These are phyloP conservation scores for Xylaria sp. DNA, from an alignment of 2,329 filamentous ascomycete species.

Conservation along the genomic window DNA sequence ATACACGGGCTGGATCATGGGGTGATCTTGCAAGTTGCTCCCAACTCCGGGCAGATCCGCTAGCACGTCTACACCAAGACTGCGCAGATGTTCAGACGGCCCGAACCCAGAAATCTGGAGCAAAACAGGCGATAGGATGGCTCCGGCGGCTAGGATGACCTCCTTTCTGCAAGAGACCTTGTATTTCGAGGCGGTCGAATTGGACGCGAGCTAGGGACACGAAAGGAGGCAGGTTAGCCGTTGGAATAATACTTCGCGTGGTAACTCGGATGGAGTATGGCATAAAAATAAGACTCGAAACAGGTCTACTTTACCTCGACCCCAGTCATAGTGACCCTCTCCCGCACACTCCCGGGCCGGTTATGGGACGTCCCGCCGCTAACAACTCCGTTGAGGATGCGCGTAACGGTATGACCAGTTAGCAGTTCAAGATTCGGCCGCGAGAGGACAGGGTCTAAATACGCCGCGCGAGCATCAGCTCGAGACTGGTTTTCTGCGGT, in stretches of 20 bases:
- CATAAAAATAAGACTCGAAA: not conserved
- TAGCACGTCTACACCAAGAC: conserved; percentile 46
- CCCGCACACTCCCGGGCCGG: conserved; percentile 26
- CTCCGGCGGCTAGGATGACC: conserved; percentile 49
- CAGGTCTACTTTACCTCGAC: conserved; percentile 52
- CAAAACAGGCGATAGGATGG: conserved; percentile 49
- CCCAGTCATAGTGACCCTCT: conserved; percentile 46
- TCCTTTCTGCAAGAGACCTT: conserved; percentile 48
- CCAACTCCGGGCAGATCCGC: conserved; percentile 51
- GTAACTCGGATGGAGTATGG: too few relatives aligned
- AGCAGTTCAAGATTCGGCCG: conserved; percentile 55
- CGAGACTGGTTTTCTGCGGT: conserved; percentile 55
- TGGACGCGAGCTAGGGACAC: conserved; percentile 46
- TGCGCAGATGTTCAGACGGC: conserved; percentile 44
- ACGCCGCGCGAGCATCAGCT: conserved; percentile 55
- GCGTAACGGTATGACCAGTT: conserved; percentile 54
- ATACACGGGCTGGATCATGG: conserved; percentile 47
- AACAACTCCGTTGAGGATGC: conserved; percentile 48
- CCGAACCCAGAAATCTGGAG: conserved; percentile 53
- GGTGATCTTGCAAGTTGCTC: conserved; percentile 50
- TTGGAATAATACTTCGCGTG: not conserved
- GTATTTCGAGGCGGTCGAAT: conserved; percentile 36
- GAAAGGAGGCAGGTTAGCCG: conserved; percentile 5
- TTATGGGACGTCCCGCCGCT: conserved; percentile 32
- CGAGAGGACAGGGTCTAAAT: conserved; percentile 52